A percentile compares a stretch with the other conserved stretches of the same genome.
Evolutionary conservation across 805 yeast species (phyloP).

Genomic region (Yamadazyma sp.): DNA sequence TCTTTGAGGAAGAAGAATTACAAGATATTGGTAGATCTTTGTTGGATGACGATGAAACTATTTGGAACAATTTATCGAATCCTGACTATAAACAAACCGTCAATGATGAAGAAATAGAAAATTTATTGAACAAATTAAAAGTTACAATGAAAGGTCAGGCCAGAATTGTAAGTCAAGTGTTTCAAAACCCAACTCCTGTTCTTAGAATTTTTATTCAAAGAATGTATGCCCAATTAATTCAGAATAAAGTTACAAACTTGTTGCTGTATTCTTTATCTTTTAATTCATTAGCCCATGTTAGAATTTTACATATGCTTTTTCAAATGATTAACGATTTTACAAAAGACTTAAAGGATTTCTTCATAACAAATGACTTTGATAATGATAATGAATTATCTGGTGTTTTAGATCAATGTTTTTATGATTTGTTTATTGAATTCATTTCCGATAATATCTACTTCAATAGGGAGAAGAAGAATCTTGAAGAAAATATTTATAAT

Average conservation of each 20-base stretch:
- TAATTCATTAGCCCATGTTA: conserved; percentile 68
- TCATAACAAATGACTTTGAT: conserved; percentile 46
- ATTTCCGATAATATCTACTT: conserved; percentile 67
- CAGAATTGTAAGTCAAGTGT: conserved; percentile 68
- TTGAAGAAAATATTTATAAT: conserved; percentile 51
- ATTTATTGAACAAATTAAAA: conserved; percentile 50
- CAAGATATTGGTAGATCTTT: conserved; percentile 17
- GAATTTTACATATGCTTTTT: conserved; percentile 70
- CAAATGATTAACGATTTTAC: conserved; percentile 57
- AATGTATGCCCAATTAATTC: conserved; percentile 69
- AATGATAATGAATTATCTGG: conserved; percentile 41
- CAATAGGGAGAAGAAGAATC: conserved; percentile 62
- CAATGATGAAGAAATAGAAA: conserved; percentile 51
- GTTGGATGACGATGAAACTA: conserved; percentile 40
- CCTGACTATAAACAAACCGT: conserved; percentile 50
- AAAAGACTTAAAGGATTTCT: conserved; percentile 60
- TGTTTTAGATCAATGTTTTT: conserved; percentile 66
- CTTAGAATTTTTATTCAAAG: conserved; percentile 69
- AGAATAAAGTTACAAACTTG: conserved; percentile 53
- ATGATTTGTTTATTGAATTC: conserved; percentile 72
- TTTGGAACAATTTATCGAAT: conserved; percentile 61
- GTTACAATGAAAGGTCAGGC: conserved; percentile 69
- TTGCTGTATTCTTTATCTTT: conserved; percentile 61
- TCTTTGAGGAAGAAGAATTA: conserved; percentile 47
- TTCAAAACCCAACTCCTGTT: conserved; percentile 67